Conservation (phyloP, 768 basidiomycete genomes). For the Russula compacta region DNA sequence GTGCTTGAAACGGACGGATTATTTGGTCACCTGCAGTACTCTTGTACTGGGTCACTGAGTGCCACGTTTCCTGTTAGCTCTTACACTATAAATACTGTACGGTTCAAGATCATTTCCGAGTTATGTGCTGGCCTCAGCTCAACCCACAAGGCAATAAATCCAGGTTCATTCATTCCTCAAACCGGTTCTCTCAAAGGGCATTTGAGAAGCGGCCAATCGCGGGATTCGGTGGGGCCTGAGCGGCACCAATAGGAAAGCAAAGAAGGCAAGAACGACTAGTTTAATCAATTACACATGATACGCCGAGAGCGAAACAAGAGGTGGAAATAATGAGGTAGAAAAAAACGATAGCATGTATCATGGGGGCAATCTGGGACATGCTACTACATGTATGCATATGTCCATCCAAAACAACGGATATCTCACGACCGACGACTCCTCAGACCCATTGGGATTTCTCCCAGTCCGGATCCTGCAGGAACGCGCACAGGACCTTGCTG, state of each 20-base stretch:
- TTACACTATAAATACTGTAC: too few relatives aligned
- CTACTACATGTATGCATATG: not conserved
- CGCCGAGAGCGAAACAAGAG: not conserved
- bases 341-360: not conserved
- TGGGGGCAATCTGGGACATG: not conserved
- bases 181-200: not conserved
- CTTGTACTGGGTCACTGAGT: too few relatives aligned
- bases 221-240: not conserved
- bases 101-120: too few relatives aligned
- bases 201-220: not conserved
- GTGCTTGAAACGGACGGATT: too few relatives aligned
- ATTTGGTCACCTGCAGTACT: too few relatives aligned
- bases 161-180: not conserved
- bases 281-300: not conserved
- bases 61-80: too few relatives aligned
- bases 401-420: not conserved
- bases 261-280: not conserved
- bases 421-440: conserved; percentile 17
- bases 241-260: not conserved
- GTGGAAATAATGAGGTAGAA: not conserved
- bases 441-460: conserved; percentile 72
- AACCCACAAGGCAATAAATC: too few relatives aligned
- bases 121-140: too few relatives aligned
- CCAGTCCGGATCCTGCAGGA: conserved; percentile 92
- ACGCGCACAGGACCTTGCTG: conserved; percentile 92